Conservation (phyloP, 1,139 yeast species). For the Yarrowia galli region DNA sequence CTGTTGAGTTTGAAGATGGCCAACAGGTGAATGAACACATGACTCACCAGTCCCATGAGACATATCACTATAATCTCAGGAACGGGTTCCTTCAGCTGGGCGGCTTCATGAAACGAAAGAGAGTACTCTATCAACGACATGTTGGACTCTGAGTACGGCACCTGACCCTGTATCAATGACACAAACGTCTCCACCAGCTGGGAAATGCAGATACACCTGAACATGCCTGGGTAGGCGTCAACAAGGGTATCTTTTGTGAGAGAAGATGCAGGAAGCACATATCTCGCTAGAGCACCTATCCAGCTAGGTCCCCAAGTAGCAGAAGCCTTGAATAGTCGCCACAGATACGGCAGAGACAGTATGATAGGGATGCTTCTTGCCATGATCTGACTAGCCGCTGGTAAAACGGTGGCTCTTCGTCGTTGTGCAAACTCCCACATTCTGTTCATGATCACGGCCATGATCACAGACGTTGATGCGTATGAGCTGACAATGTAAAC, state of each 20-base stretch:
- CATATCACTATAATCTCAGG: constrained; percentile 62
- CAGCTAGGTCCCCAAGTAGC: constrained; percentile 18
- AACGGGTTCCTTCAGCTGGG: constrained; percentile 60
- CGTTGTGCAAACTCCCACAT: constrained; percentile 72
- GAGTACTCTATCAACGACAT: constrained; percentile 77
- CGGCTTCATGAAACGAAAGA: constrained; percentile 73
- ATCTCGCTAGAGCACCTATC: constrained; percentile 16
- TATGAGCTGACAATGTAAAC: constrained; percentile 59
- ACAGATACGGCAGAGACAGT: constrained; percentile 12
- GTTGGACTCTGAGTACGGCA: constrained; percentile 71
- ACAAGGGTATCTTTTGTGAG: constrained; percentile 48
- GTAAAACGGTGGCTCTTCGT: constrained; percentile 53
- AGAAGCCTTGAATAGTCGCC: constrained; percentile 20
- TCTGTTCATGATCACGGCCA: constrained; percentile 70
- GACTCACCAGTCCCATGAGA: constrained; percentile 61
- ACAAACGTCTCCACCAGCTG: constrained; percentile 75
- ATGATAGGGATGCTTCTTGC: constrained; percentile 50
- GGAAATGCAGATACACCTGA: constrained; percentile 65
- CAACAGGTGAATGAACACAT: constrained; percentile 64
- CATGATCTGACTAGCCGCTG: constrained; percentile 46
- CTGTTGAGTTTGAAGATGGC: constrained; percentile 61
- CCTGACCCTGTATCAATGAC: constrained; percentile 63
- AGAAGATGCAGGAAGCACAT: background rate
- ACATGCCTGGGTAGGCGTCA: constrained; percentile 67
- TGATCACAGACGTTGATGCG: constrained; percentile 63